Percentiles rank a stretch among this genome's conserved stretches.
Conservation (phyloP, 225 moss, liverwort and hornwort genomes). For the Straminergon stramineum region DNA sequence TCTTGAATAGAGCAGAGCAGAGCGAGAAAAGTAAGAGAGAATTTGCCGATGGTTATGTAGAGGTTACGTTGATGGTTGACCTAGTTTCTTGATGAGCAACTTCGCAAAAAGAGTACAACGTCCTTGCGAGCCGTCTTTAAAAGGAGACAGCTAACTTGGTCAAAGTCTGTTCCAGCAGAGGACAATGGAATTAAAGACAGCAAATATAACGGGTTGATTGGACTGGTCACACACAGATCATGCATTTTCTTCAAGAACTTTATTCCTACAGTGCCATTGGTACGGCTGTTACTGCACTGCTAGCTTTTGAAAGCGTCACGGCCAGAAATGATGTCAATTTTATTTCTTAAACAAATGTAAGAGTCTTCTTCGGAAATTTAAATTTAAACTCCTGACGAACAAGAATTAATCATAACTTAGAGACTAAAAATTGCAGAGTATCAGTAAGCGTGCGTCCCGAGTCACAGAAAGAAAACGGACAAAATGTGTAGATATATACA, state of each 20-base stretch:
- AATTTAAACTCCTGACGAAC: neutral
- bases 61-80: neutral
- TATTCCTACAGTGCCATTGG: neutral
- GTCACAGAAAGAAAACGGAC: neutral
- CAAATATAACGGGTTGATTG: neutral
- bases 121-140: neutral
- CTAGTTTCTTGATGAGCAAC: neutral
- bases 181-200: neutral
- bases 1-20: neutral
- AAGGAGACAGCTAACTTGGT: neutral
- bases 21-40: neutral
- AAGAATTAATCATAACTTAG: neutral
- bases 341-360: neutral
- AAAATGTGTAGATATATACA: neutral
- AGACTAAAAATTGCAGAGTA: neutral
- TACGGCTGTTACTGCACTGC: neutral
- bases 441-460: neutral
- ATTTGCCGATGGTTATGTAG: no score
- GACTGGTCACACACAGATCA: neutral
- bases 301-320: neutral
- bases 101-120: neutral
- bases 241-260: neutral
- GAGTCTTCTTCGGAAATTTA: neutral
- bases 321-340: neutral
- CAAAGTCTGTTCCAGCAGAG: neutral